Percentiles rank a stretch among this genome's conserved stretches.
Evolutionary conservation across 805 yeast species (phyloP).

Genomic region (Hemisphaericaspora nanyangensis): DNA sequence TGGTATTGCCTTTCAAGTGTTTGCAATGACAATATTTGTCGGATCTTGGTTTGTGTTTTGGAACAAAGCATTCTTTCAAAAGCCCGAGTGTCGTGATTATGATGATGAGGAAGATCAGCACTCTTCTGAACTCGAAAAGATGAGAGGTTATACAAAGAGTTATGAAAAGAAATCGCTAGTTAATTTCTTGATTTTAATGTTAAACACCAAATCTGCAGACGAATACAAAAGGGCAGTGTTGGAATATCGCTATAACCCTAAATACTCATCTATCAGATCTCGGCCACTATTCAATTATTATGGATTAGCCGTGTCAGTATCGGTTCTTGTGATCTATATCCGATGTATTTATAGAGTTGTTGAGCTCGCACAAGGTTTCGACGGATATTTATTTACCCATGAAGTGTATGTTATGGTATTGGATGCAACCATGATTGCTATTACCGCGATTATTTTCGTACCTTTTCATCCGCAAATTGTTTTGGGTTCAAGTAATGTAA

Average conservation of each 20-base stretch:
- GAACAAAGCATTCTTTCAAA: conserved; percentile 22
- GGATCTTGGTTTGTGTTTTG: conserved; percentile 31
- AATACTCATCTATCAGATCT: conserved; percentile 18
- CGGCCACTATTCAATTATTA: conserved; percentile 21
- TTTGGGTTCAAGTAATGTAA: conserved; percentile 33
- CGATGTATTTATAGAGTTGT: conserved; percentile 35
- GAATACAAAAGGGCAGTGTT: conserved; percentile 16
- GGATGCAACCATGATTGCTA: conserved; percentile 34
- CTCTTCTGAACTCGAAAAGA: too few relatives aligned
- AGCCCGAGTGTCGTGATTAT: conserved; percentile 2
- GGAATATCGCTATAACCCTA: conserved; percentile 25
- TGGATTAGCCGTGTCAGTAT: conserved; percentile 28
- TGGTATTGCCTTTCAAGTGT: conserved; percentile 33
- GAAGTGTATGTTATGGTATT: conserved; percentile 33
- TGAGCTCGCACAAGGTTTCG: conserved; percentile 34
- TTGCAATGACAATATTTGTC: conserved; percentile 32
- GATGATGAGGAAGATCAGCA: neutral
- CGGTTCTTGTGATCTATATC: conserved; percentile 28
- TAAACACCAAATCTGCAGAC: conserved; percentile 19
- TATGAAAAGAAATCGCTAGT: conserved; percentile 8
- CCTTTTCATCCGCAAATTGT: conserved; percentile 35
- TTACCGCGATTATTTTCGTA: conserved; percentile 26
- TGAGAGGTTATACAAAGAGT: neutral
- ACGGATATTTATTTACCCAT: conserved; percentile 31
- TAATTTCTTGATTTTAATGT: conserved; percentile 23